Conservation (phyloP, 257 asterid genomes). For the Echites panduratus region DNA sequence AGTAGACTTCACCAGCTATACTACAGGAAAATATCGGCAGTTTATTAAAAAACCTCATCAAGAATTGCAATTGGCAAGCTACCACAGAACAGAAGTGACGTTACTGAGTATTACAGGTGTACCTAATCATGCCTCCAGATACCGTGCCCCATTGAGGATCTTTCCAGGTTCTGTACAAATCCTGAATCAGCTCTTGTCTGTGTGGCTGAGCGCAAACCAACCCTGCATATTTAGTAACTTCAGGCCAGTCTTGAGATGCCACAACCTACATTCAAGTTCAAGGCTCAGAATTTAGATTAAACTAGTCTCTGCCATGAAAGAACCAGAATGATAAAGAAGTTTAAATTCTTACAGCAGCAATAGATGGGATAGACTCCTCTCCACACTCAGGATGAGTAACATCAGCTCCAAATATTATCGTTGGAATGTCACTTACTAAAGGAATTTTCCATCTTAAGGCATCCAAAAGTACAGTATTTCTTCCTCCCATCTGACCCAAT, state of each 20-base stretch:
- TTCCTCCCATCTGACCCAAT: constrained; percentile 26
- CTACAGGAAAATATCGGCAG: too few species aligned
- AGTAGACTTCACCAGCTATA: background rate
- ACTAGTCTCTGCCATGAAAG: background rate
- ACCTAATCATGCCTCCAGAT: constrained; percentile 36
- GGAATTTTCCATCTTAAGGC: constrained; percentile 31
- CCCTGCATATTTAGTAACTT: constrained; percentile 29
- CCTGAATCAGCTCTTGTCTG: constrained; percentile 32
- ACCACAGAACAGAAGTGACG: too few species aligned
- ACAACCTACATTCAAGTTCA: constrained; percentile 21
- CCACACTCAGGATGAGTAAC: constrained; percentile 36
- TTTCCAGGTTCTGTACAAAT: constrained; percentile 26
- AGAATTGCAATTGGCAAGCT: background rate
- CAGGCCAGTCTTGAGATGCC: constrained; percentile 41
- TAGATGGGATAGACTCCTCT: constrained; percentile 29
- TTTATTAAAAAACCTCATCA: background rate
- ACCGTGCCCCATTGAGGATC: constrained; percentile 24
- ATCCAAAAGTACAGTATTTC: constrained; percentile 31
- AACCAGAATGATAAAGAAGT: background rate
- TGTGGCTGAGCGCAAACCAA: constrained; percentile 33
- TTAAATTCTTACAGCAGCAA: constrained; percentile 30
- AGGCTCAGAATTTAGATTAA: background rate
- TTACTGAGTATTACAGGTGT: background rate
- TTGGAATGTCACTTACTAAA: constrained; percentile 28
- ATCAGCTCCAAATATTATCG: constrained; percentile 35